Evolutionary conservation across 345 rosid genomes (phyloP).

Genomic region (Sisymbrium irio): DNA sequence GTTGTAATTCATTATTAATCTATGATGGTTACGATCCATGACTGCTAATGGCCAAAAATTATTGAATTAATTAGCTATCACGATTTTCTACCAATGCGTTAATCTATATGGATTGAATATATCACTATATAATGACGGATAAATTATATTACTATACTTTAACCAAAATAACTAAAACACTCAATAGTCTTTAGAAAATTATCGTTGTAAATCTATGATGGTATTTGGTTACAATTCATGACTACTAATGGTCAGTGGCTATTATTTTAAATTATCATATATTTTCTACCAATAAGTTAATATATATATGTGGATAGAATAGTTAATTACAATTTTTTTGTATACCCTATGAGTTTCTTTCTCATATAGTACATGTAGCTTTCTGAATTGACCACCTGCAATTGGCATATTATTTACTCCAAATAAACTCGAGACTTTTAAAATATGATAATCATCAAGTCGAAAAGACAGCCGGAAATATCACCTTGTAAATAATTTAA

Average conservation of each 20-base stretch:
- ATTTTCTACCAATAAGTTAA: not conserved
- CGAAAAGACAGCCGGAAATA: constrained; percentile 11
- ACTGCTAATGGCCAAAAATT: not conserved
- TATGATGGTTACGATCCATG: not conserved
- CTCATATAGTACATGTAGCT: not conserved
- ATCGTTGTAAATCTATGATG: not conserved
- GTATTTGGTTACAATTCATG: constrained; percentile 9
- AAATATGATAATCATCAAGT: not conserved
- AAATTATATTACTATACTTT: not conserved
- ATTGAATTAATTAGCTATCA: not conserved
- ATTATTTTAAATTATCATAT: not conserved
- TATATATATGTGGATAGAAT: not conserved
- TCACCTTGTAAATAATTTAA: not conserved
- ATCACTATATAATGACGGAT: not conserved
- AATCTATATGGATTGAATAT: not conserved
- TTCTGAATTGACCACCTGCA: not conserved
- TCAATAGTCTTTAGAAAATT: not conserved
- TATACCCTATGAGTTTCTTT: not conserved
- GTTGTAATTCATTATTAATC: not conserved
- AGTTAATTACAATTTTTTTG: not conserved
- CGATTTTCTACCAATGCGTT: no score
- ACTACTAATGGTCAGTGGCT: not conserved
- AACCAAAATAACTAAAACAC: not conserved
- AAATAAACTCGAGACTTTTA: not conserved
- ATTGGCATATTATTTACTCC: constrained; percentile 8